Evolutionary conservation across 176 grass and related monocot species (phyloP).

Genomic region (Elymus sibiricus): DNA sequence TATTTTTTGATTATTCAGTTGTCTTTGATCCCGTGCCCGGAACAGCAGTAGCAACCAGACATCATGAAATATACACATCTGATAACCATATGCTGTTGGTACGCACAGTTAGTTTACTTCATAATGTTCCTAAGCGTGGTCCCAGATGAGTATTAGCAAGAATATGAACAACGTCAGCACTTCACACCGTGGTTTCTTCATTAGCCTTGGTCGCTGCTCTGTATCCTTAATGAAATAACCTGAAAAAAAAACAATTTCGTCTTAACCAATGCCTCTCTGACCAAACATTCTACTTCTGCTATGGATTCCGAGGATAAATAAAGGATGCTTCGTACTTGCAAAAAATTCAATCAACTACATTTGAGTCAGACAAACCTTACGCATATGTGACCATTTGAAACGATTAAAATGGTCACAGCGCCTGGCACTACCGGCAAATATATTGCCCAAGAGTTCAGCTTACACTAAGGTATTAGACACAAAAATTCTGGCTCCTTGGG

Average conservation of each 20-base stretch:
- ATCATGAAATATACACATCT: not conserved
- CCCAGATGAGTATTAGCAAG: not conserved
- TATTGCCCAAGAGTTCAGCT: not conserved
- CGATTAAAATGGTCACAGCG: not conserved
- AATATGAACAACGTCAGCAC: not conserved
- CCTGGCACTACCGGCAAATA: not conserved
- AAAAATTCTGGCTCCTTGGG: not conserved
- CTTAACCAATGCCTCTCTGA: not conserved
- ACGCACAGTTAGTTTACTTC: not conserved
- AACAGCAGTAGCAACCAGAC: not conserved
- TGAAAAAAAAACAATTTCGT: not conserved
- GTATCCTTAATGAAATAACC: not conserved
- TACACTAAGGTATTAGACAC: not conserved
- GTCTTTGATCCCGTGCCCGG: not conserved
- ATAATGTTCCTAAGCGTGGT: constrained; percentile 11
- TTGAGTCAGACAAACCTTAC: not conserved
- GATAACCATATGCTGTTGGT: not conserved
- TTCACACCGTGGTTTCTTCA: constrained; percentile 8
- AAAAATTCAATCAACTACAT: not conserved
- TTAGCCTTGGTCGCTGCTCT: not conserved
- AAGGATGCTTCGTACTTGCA: not conserved
- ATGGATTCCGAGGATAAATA: constrained; percentile 2
- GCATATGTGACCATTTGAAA: not conserved
- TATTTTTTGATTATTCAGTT: not conserved
- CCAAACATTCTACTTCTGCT: not conserved